phyloP scores from a whole-genome alignment of 176 grass and related monocot species.

The Urochloa ruziziensis region DNA sequence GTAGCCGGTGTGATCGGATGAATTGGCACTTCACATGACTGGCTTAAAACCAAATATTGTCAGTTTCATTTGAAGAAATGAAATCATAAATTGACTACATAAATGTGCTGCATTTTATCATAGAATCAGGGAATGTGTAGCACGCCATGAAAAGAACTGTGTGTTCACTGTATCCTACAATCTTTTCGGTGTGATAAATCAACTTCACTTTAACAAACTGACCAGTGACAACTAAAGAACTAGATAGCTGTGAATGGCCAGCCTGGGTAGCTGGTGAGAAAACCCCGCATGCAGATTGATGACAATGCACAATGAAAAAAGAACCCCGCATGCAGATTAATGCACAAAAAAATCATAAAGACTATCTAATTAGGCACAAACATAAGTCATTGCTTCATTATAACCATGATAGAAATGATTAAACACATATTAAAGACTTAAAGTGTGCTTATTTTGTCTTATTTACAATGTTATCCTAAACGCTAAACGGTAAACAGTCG shows the following conservation, averaged over 20 bases:
- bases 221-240: not conserved
- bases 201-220: slow-evolving; percentile 17
- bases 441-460: not conserved
- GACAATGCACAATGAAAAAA: not conserved
- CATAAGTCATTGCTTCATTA: not conserved
- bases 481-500: too few relatives aligned
- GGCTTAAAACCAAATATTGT: slow-evolving; percentile 42
- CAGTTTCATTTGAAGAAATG: slow-evolving; percentile 14
- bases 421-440: not conserved
- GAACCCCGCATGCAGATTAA: slow-evolving; percentile 1
- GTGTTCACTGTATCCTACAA: not conserved
- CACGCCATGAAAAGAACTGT: not conserved
- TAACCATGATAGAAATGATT: not conserved
- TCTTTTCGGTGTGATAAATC: not conserved
- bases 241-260: not conserved
- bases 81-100: not conserved
- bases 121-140: not conserved
- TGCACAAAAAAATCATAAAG: not conserved
- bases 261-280: not conserved
- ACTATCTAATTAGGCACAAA: not conserved
- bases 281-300: slow-evolving; percentile 12
- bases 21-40: slow-evolving; percentile 79
- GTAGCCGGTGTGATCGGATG: slow-evolving; percentile 70
- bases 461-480: too few relatives aligned
- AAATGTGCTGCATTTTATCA: slow-evolving; percentile 10